Percentiles rank a stretch among this genome's conserved stretches.
Conservation (phyloP, 2,329 filamentous ascomycete species). For the Ophiostoma quercus region DNA sequence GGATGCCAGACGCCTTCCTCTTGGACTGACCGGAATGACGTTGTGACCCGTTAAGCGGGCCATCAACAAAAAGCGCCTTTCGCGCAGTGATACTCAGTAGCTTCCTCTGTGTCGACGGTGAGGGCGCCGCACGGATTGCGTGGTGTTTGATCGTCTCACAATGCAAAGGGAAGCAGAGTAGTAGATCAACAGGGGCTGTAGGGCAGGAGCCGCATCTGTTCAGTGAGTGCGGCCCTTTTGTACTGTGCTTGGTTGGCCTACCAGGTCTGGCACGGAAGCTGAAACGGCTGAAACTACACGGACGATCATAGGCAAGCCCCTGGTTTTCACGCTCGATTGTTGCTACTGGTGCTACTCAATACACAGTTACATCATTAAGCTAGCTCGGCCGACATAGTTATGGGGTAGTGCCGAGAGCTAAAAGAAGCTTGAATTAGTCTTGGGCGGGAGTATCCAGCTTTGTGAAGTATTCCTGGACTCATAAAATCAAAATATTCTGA, state of each 20-base stretch:
- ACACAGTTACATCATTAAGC: background rate
- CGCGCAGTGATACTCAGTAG: background rate
- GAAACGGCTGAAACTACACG: conserved; percentile 25
- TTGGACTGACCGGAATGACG: background rate
- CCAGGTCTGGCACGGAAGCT: conserved; percentile 11
- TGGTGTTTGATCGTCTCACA: conserved; percentile 21
- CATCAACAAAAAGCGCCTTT: background rate
- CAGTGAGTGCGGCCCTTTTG: background rate
- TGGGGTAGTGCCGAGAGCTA: background rate
- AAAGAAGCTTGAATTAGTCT: background rate
- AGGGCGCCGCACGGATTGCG: conserved; percentile 6
- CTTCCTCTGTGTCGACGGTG: background rate
- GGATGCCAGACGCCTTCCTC: background rate
- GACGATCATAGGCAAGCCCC: conserved; percentile 17
- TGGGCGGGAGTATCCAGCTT: no score
- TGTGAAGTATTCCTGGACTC: no score
- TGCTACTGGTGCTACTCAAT: background rate
- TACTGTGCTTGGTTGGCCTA: background rate
- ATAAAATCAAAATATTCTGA: background rate
- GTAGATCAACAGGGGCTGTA: background rate
- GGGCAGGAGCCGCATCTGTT: background rate
- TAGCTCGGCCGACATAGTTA: background rate
- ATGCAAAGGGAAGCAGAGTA: conserved; percentile 12
- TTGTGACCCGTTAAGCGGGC: background rate
- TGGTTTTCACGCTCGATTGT: background rate